Conservation (phyloP, 2,329 filamentous ascomycete species). For the Kalaharituber pfeilii region DNA sequence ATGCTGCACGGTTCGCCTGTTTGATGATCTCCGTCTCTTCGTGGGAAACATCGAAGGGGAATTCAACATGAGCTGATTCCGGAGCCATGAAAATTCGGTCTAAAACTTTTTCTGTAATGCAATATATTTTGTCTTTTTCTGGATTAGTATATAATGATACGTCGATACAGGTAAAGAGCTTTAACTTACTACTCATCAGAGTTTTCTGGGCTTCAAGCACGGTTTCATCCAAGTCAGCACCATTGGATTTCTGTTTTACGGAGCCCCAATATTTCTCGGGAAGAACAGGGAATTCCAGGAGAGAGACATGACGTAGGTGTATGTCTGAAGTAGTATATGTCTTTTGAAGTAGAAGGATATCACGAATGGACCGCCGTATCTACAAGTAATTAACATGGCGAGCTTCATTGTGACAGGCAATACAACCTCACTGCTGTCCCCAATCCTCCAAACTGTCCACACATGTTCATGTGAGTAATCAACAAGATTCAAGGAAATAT, state of each 20-base stretch:
- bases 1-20: slow-evolving; percentile 20
- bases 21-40: slow-evolving; percentile 21
- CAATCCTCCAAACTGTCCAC: background rate
- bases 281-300: no score
- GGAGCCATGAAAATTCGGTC: background rate
- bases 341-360: background rate
- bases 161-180: background rate
- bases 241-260: no score
- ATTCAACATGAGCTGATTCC: slow-evolving; percentile 16
- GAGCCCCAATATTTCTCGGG: no score
- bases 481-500: no score
- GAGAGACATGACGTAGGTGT: no score
- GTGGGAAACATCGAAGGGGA: slow-evolving; percentile 23
- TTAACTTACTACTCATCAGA: background rate
- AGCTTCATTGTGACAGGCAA: no score
- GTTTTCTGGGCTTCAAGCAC: background rate
- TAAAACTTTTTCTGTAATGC: background rate
- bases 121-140: background rate
- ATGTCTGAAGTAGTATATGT: background rate
- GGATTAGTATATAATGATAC: background rate
- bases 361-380: background rate
- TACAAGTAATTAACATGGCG: no score
- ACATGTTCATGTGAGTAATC: no score
- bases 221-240: no score
- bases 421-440: background rate